phyloP scores from a whole-genome alignment of 371 early-diverging fungal species.

The Apophysomyces elegans region DNA sequence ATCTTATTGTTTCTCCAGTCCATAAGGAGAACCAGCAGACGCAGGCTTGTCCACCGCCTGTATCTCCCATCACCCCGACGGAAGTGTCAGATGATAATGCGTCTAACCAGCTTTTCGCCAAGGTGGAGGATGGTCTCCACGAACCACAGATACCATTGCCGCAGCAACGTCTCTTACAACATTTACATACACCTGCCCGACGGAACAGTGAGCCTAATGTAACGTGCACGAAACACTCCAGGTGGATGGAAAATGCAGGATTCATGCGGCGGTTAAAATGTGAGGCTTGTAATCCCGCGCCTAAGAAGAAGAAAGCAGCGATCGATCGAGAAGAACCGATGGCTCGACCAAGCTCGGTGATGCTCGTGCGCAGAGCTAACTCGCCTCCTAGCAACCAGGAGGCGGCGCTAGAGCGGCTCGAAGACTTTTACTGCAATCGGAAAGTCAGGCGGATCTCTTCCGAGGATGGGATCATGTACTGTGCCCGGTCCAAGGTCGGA shows the following conservation, averaged over 20 bases:
- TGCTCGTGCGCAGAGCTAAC: slow-evolving; percentile 14
- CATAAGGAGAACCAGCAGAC: not conserved
- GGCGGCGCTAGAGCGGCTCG: not conserved
- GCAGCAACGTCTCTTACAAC: not conserved
- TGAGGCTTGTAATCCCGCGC: slow-evolving; percentile 26
- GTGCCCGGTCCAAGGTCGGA: slow-evolving; percentile 12
- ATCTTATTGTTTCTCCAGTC: not conserved
- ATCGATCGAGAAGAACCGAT: slow-evolving; percentile 8
- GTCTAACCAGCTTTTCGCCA: not conserved
- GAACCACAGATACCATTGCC: not conserved
- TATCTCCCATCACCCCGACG: not conserved
- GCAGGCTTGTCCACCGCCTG: not conserved
- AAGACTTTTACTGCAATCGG: not conserved
- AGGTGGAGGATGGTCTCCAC: not conserved
- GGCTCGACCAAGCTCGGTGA: slow-evolving; percentile 24
- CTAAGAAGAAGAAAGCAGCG: not conserved
- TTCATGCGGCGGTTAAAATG: slow-evolving; percentile 28
- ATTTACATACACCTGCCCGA: not conserved
- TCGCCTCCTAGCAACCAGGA: slow-evolving; percentile 1
- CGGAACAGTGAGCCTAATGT: slow-evolving; percentile 2
- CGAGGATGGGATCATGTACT: slow-evolving; percentile 5
- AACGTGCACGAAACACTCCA: slow-evolving; percentile 19
- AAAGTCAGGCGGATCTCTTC: slow-evolving; percentile 6
- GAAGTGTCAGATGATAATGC: not conserved
- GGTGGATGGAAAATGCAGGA: slow-evolving; percentile 22